Base-by-base conservation (phyloP, 768 basidiomycete species). In the Collybiopsis confluens region DNA sequence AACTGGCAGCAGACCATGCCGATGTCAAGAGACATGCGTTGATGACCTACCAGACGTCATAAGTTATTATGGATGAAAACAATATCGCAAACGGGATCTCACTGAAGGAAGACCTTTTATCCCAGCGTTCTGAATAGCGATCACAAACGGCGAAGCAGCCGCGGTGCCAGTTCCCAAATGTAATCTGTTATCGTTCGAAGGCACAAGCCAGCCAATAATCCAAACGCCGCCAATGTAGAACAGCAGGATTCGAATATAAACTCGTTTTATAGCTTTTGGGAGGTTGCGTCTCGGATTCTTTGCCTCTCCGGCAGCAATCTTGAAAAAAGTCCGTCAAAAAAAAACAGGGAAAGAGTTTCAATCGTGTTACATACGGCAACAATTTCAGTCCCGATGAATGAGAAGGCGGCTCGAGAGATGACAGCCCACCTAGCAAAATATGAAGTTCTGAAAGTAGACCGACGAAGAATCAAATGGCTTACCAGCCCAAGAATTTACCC, bases 331-430 rank as follows among this genome's bases (percentile, higher is more conserved):
- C 15, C 43, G 18, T 28, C 21, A 20, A 5, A 10, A 16, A 4
- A n/a, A 35, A 36, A 16, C 21, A 21, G 24, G 28, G n/a, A 23
- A 20, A 42, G 11, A n/a, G 41, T 4, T n/a, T n/a, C n/a, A n/a
- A n/a, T n/a, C n/a, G n/a, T 33, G 6, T 33, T 6, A 73, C 81
- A 61, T 72, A 90, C 86, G 26, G 90, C 92, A 40, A 96, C 92
- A 64, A 96, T 93, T 68, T 98, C 95, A 4, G 92, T 94, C 16
- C 94, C 95, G 56, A 94, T 92, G 68, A 78, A 95, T 10, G 91
- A 92, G 75, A 95, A 97, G 15, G 91, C 92, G 3, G 95, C 95
- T 59, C 93, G 88, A 5, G 85, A 83, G 70, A 96, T 71, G 54
- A 86, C 86, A 0, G 80, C 67, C 78, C 79, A 85, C 70, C 76